Base-by-base conservation (phyloP, 495 filamentous ascomycete genomes). In the Barbatosphaeria neglecta region DNA sequence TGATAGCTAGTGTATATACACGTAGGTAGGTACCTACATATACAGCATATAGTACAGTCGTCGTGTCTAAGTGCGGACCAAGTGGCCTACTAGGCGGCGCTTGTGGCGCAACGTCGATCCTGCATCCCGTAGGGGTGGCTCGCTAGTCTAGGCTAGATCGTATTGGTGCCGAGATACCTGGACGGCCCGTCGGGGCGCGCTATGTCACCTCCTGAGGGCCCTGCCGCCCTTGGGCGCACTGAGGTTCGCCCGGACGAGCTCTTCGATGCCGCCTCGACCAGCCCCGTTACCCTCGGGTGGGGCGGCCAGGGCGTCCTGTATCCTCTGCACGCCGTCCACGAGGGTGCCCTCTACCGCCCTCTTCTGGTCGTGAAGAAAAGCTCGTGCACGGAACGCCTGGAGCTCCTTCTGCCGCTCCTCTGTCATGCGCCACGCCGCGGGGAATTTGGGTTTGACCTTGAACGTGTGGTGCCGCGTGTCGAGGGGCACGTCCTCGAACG, bases 401-500 rank as follows among this genome's bases (percentile, higher is more conserved):
- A 96, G 63, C 57, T 82, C 71, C 54, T 68, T 60, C 59, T 69
- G 78, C 50, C 87, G 75, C 64, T 81, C 72, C 46, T 77, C 68
- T 5, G 80, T 87, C 77, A 96, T 67, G 35, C 70, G 73, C 92
- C 92, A 98, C 45, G 78, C 73, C 48, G 77, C 71, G 1, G 92
- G 92, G 68, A 95, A 97, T 46, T 66, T 74, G 24, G 72, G 73
- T 53, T 76, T 76, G n/a, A 52, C 48, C 66, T 85, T 90, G 44
- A 74, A 73, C 55, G 77, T 81, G 65, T 93, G 82, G 60, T 97
- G 90, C 54, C 92, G 77, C 27, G 86, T 84, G 60, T 98, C 90
- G 11, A 97, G 72, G 10, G 93, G 90, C 17, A 99, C 65, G 60
- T 99, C 90, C 46, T 80, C 78, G 54, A 95, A 96, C 35, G 76